phyloP scores from a whole-genome alignment of 2,329 filamentous ascomycete genomes.

The Penicillium sp. region DNA sequence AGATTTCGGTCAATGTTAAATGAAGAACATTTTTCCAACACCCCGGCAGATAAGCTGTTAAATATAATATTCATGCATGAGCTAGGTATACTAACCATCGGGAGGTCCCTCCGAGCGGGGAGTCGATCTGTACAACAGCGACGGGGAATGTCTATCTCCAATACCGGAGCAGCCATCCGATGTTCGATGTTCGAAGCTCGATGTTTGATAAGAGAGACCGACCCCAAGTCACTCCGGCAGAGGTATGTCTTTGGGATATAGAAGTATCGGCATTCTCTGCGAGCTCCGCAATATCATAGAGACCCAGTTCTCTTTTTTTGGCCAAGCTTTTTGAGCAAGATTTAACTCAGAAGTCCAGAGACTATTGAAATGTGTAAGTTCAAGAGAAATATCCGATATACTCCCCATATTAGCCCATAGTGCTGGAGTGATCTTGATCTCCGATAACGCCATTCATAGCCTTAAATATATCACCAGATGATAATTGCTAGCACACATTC shows the following conservation, averaged over 20 bases:
- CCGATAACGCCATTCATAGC: neutral
- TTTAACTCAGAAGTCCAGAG: neutral
- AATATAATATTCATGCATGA: neutral
- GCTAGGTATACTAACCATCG: constrained; percentile 6
- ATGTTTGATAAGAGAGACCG: constrained; percentile 3
- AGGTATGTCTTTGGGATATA: neutral
- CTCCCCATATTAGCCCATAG: neutral
- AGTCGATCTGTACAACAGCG: neutral
- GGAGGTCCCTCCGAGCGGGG: constrained; percentile 3
- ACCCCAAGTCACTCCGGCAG: neutral
- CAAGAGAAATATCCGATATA: neutral
- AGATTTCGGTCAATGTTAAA: neutral
- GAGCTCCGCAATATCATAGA: neutral
- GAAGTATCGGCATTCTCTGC: neutral
- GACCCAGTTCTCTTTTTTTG: neutral
- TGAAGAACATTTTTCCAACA: neutral
- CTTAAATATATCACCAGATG: neutral
- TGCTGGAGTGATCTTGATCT: neutral
- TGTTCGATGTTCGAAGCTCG: neutral
- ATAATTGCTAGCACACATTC: neutral
- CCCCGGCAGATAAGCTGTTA: neutral
- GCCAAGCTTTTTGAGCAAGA: neutral
- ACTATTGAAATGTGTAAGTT: neutral
- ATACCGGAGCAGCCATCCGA: constrained; percentile 19
- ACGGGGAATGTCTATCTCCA: constrained; percentile 4